phyloP scores from a whole-genome alignment of 345 rosid species.

The Eucalyptus cladocalyx region DNA sequence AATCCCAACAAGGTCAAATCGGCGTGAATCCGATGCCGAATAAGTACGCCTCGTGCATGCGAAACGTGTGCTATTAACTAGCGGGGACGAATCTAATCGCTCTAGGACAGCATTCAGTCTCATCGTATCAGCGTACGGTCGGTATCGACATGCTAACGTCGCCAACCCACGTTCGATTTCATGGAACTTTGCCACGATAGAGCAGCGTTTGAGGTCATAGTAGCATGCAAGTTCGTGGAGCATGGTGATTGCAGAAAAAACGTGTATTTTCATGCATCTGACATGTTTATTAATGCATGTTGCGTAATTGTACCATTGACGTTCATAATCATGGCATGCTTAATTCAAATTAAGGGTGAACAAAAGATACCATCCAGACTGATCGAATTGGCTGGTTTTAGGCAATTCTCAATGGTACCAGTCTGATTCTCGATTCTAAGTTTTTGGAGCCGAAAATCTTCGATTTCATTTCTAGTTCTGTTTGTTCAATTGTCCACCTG shows the following conservation, averaged over 20 bases:
- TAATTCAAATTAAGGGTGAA: neutral
- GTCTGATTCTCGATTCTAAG: fast-evolving
- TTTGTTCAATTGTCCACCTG: fast-evolving
- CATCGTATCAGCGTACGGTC: neutral
- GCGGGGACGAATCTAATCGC: neutral
- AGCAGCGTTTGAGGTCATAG: neutral
- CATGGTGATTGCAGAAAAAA: neutral
- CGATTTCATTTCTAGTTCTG: fast-evolving
- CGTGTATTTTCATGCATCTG: neutral
- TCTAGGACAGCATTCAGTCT: neutral
- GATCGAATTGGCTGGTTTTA: fast-evolving
- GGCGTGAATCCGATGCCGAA: neutral
- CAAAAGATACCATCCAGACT: no score
- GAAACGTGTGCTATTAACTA: neutral
- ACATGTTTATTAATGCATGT: neutral
- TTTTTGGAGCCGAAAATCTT: fast-evolving
- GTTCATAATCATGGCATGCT: neutral
- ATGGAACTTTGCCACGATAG: neutral
- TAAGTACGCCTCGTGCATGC: neutral
- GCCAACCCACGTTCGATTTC: neutral
- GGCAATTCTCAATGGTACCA: fast-evolving
- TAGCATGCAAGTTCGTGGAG: neutral
- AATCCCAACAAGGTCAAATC: neutral
- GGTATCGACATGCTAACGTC: neutral
- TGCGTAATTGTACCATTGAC: neutral